phyloP scores from a whole-genome alignment of 371 early-diverging fungal species.

The Mortierella sp. region DNA sequence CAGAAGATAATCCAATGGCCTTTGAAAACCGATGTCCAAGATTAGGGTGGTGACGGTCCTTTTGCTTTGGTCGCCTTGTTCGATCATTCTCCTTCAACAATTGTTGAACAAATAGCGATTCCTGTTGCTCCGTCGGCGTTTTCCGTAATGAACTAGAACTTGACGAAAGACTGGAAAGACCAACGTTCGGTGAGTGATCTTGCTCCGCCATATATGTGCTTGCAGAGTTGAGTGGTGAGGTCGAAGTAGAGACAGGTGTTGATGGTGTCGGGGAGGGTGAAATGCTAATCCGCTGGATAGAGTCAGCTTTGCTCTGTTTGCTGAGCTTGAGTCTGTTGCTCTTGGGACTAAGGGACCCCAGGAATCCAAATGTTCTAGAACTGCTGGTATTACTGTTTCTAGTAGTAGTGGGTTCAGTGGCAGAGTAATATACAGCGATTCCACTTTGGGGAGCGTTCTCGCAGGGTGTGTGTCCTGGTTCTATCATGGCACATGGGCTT shows the following conservation, averaged over 20 bases:
- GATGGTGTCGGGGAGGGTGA: neutral
- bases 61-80: too few relatives aligned
- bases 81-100: too few relatives aligned
- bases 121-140: too few relatives aligned
- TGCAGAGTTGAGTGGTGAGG: neutral
- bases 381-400: too few relatives aligned
- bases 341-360: slow-evolving; percentile 38
- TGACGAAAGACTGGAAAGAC: too few relatives aligned
- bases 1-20: slow-evolving; percentile 31
- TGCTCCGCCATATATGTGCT: neutral
- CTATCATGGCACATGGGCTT: neutral
- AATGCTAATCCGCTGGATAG: neutral
- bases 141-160: too few relatives aligned
- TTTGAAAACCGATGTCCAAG: slow-evolving; percentile 29
- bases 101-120: too few relatives aligned
- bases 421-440: too few relatives aligned
- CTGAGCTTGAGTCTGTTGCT: slow-evolving; percentile 23
- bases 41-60: slow-evolving; percentile 4
- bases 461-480: too few relatives aligned
- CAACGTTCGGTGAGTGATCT: neutral
- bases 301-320: neutral
- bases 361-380: slow-evolving; percentile 18
- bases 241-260: neutral
- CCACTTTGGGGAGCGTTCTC: too few relatives aligned
- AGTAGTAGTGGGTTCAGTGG: too few relatives aligned